Percentiles rank a stretch among this genome's conserved stretches.
These are phyloP conservation scores for Botrytis pseudocinerea DNA, from an alignment of 2,329 filamentous ascomycete genomes.

Conservation along the genomic window DNA sequence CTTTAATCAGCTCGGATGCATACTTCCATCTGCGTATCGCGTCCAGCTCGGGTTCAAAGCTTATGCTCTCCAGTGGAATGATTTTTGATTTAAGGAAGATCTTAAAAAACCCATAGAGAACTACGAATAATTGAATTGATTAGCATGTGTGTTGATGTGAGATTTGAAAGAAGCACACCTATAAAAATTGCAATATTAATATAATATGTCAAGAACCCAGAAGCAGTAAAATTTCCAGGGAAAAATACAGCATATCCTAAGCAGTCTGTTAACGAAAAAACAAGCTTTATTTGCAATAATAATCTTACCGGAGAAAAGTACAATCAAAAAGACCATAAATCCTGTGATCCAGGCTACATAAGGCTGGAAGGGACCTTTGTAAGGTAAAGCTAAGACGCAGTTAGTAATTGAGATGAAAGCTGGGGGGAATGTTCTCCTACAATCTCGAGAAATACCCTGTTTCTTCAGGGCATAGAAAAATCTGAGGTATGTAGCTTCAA, in stretches of 20 bases:
- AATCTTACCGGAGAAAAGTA: conserved; percentile 50
- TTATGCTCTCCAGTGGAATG: conserved; percentile 16
- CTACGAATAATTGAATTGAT: conserved; percentile 23
- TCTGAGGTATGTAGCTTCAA: conserved; percentile 60
- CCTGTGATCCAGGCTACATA: conserved; percentile 59
- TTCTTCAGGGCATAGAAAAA: conserved; percentile 55
- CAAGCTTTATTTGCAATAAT: not conserved
- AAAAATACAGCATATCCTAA: conserved; percentile 3
- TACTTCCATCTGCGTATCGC: conserved; percentile 13
- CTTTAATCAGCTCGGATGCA: not conserved
- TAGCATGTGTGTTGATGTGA: not conserved
- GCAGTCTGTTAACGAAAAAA: conserved; percentile 2
- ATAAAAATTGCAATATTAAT: conserved; percentile 63
- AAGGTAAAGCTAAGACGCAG: conserved; percentile 49
- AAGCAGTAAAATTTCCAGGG: conserved; percentile 53
- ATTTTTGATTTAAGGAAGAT: conserved; percentile 13
- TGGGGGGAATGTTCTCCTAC: conserved; percentile 24
- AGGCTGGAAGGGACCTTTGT: conserved; percentile 55
- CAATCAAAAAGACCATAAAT: conserved; percentile 55
- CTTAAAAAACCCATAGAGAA: conserved; percentile 19
- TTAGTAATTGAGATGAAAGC: not conserved
- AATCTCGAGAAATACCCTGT: conserved; percentile 53
- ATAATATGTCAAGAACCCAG: conserved; percentile 62
- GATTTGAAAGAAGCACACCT: not conserved
- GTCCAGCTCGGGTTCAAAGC: not conserved